Evolutionary conservation across 2,329 filamentous ascomycete genomes (phyloP), one percentile per base, ranked within the genome.

Genomic region (Hypoxylon sp.): DNA sequence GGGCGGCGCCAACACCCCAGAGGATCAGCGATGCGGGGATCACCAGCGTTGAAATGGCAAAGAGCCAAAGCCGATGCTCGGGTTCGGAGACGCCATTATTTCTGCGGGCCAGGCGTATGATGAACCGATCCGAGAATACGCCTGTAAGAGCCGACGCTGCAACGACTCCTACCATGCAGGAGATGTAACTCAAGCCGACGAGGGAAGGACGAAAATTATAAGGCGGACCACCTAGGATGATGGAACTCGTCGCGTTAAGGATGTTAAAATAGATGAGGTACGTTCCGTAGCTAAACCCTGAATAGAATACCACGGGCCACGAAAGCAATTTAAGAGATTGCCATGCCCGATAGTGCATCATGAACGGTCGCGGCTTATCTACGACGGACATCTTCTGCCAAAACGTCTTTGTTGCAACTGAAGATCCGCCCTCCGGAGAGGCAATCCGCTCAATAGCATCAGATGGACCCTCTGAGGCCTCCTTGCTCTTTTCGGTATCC

Each of bases 201-300:
- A 80, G 76, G 0, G 78, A 78, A 0, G 79, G 72, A 3, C 69
- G 68, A 50, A 81, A 81, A 66, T 77, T 76, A 62, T 81, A 81
- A 0, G 79, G 79, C 0, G 72, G 59, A 0, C 73, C 75, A 0
- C 77, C 76, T 0, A 81, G 72, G 6, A 81, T 77, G 24, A 80
- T 78, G 26, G 75, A 83, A 18, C 75, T 78, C 1, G 76, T 84
- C 62, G 79, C 80, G 44, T 80, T 81, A n/a, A 81, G 73, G 2
- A 81, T 78, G 63, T 80, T 81, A 72, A 81, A 81, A 73, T 78
- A 81, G 36, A 80, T 75, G 2, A 82, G 74, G 26, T 80, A 80
- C 0, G 78, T 78, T 1, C 80, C 79, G 57, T 81, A 82, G 7
- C 77, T 77, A 52, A 82, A 81, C 8, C 80, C 80, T 14, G 73